These are phyloP conservation scores for Actinomortierella wolfii DNA, from an alignment of 371 early-diverging fungal genomes.

Conservation along the genomic window DNA sequence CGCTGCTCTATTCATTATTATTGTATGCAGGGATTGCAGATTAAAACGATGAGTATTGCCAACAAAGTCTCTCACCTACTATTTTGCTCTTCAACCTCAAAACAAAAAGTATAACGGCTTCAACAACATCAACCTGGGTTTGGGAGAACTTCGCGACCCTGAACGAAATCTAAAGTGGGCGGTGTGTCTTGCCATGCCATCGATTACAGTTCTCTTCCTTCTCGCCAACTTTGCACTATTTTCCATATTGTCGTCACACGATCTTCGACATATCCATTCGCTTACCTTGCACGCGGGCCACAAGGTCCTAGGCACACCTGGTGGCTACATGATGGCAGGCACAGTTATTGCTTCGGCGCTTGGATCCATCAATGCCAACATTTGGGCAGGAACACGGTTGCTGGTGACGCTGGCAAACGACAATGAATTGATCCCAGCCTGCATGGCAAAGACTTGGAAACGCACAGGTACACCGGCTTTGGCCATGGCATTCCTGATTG, in stretches of 20 bases:
- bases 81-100: not conserved
- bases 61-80: too few relatives aligned
- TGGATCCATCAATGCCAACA: conserved; percentile 46
- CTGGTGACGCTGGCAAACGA: conserved; percentile 45
- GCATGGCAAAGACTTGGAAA: conserved; percentile 18
- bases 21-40: too few relatives aligned
- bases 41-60: too few relatives aligned
- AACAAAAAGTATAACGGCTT: conserved; percentile 35
- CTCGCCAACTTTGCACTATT: conserved; percentile 47
- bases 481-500: conserved; percentile 23
- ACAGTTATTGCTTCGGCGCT: conserved; percentile 42
- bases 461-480: conserved; percentile 22
- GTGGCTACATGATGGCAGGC: conserved; percentile 43
- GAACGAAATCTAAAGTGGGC: conserved; percentile 41
- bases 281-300: conserved; percentile 44
- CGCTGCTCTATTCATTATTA: not conserved
- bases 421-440: conserved; percentile 26
- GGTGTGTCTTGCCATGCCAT: conserved; percentile 44
- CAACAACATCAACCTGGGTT: conserved; percentile 46
- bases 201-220: conserved; percentile 39
- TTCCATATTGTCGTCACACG: conserved; percentile 41
- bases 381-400: conserved; percentile 41
- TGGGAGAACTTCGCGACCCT: conserved; percentile 39
- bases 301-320: conserved; percentile 34
- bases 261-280: conserved; percentile 44